phyloP scores from a whole-genome alignment of 78 protist genomes.

The Pigoraptor vietnamica region DNA sequence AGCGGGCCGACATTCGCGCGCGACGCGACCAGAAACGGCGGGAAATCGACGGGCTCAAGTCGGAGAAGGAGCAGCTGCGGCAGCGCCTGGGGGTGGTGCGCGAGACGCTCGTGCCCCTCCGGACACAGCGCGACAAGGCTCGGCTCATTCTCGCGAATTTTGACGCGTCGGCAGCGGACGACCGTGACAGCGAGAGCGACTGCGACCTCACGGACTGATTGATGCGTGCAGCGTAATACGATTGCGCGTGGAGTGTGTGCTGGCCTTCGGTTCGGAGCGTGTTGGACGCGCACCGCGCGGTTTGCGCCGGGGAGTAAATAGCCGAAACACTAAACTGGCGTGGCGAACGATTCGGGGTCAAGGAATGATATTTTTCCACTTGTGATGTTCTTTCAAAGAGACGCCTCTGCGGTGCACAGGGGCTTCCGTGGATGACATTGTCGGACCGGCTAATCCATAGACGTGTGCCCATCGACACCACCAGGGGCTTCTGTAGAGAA shows the following conservation, averaged over 20 bases:
- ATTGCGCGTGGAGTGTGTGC: neutral
- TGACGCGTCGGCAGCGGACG: neutral
- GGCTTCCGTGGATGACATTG: too few relatives aligned
- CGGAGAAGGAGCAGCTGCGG: neutral
- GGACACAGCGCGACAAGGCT: neutral
- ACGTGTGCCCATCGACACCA: too few relatives aligned
- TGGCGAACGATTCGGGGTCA: too few relatives aligned
- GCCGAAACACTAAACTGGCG: too few relatives aligned
- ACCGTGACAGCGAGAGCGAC: neutral
- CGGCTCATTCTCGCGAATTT: neutral
- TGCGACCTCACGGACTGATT: neutral
- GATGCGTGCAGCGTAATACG: too few relatives aligned
- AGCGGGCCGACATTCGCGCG: neutral
- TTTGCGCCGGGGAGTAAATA: too few relatives aligned
- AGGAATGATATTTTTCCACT: too few relatives aligned
- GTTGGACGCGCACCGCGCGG: neutral
- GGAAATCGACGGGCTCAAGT: neutral
- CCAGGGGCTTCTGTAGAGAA: neutral
- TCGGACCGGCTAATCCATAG: too few relatives aligned
- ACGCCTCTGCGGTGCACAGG: too few relatives aligned
- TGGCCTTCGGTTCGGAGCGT: neutral
- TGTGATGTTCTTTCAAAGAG: too few relatives aligned
- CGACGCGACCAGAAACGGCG: neutral
- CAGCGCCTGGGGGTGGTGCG: neutral
- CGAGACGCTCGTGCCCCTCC: neutral